Percentiles rank a stretch among this genome's conserved stretches.
These are phyloP conservation scores for Chytriomyces confervae DNA, from an alignment of 192 early-diverging fungal genomes.

Conservation along the genomic window DNA sequence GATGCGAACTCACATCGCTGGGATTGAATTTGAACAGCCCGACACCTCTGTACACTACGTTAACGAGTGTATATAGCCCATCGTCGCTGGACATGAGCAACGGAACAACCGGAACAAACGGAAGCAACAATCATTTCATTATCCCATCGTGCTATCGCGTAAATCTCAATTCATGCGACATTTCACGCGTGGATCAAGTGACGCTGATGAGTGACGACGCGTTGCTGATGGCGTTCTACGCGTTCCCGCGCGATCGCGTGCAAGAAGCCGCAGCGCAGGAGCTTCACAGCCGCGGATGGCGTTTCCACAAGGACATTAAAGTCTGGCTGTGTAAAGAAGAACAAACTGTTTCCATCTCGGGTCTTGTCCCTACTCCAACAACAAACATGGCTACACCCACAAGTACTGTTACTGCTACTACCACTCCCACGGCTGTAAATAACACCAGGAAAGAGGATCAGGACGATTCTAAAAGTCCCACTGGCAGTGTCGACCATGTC, in stretches of 20 bases:
- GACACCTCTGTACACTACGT: constrained; percentile 77
- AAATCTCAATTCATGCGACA: constrained; percentile 15
- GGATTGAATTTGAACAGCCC: constrained; percentile 63
- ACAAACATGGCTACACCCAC: neutral
- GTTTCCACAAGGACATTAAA: constrained; percentile 93
- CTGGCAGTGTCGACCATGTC: no score
- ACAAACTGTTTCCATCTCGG: neutral
- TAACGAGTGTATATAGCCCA: constrained; percentile 90
- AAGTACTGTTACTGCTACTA: neutral
- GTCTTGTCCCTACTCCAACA: no score
- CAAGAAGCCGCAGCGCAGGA: constrained; percentile 95
- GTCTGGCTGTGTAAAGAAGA: constrained; percentile 92
- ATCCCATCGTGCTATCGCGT: constrained; percentile 81
- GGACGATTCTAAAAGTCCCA: no score
- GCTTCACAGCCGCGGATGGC: constrained; percentile 91
- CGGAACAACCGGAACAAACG: neutral
- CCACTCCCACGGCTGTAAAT: neutral
- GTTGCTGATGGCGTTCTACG: constrained; percentile 98
- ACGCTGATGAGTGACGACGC: constrained; percentile 83
- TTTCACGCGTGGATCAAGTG: constrained; percentile 70
- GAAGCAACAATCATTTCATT: constrained; percentile 61
- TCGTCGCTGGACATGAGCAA: constrained; percentile 62
- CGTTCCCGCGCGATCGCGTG: constrained; percentile 85
- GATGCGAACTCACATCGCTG: constrained; percentile 86
- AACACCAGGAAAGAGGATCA: constrained; percentile 16